These are phyloP conservation scores for Backusella liffmaniae DNA, from an alignment of 192 early-diverging fungal species.

Conservation along the genomic window DNA sequence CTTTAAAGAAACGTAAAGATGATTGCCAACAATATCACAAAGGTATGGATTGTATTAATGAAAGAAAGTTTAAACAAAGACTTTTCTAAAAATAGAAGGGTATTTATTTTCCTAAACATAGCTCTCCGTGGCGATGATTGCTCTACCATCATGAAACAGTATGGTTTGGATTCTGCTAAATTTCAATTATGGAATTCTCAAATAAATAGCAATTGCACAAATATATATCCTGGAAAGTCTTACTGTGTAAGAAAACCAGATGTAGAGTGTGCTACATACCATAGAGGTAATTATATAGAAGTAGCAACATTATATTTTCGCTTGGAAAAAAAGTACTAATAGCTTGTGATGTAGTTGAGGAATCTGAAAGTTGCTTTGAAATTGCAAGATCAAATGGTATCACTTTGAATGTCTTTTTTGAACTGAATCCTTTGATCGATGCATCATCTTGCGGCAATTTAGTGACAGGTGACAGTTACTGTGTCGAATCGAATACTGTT, in stretches of 20 bases:
- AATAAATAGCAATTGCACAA: slow-evolving; percentile 28
- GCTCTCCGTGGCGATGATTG: slow-evolving; percentile 26
- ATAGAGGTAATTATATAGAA: not conserved
- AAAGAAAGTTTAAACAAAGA: not conserved
- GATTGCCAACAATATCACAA: slow-evolving; percentile 20
- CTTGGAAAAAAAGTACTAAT: too few species aligned
- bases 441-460: not conserved
- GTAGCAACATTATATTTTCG: not conserved
- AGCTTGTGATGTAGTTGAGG: not conserved
- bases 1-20: slow-evolving; percentile 15
- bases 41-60: not conserved
- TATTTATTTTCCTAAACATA: not conserved
- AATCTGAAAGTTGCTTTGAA: slow-evolving; percentile 7
- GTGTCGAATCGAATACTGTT: not conserved
- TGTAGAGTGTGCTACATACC: not conserved
- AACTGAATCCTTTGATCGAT: slow-evolving; percentile 8
- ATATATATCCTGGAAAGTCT: slow-evolving; percentile 21
- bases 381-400: slow-evolving; percentile 15
- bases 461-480: not conserved
- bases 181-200: slow-evolving; percentile 24
- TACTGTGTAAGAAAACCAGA: slow-evolving; percentile 21
- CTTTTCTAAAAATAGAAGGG: not conserved
- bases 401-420: slow-evolving; percentile 10
- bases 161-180: not conserved
- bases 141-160: not conserved